Base-by-base conservation (phyloP, 2,329 filamentous ascomycete genomes). In the Ceratocystis papillata region DNA sequence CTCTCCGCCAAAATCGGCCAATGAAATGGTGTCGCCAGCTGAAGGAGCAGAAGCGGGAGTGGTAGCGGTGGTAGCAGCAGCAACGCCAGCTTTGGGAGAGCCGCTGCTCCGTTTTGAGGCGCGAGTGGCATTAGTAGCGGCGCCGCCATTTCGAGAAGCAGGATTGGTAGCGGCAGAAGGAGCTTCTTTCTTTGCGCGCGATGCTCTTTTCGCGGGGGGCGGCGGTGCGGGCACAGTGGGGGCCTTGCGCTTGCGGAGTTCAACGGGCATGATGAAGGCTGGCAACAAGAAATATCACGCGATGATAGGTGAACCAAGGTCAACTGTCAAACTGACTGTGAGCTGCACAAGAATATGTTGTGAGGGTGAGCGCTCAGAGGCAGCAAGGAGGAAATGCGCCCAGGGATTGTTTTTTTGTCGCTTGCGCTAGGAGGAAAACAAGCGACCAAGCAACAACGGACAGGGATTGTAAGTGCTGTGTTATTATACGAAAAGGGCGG, bases 1-100 rank as follows among this genome's bases (percentile, higher is more conserved):
- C 73, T 94, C 86, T 69, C 83, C 84, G 70, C 84, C 84, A 72
- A 87, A 87, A 67, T 75, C 79, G 53, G 83, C 81, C 59, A 87
- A 79, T 69, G 78, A 74, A 70, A 87, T 78, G 65, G 76, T 76
- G 65, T 83, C 79, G 72, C 83, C 84, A 66, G 83, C 81, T 45
- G 77, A 78, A 60, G 65, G 64, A 17, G 65, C 37, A 50, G 57
- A 25, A 25, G 44, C 28, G n/a, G 20, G 12, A 25, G 22, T 28
- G 17, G 53, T 17, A 20, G 61, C 4, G 4, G 28, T 44, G 17
- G 44, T 22, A 8, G 37, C 61, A 15, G 61, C 12, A 17, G 22
- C 61, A 33, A 17, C 37, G 10, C 12, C 44, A 48, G n/a, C 15
- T 25, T 63, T 63, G 20, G 28, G 37, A 30, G 61, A 17, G 20